Conservation (phyloP, 1,284 basidiomycete species). For the Mrakiaceae sp. region DNA sequence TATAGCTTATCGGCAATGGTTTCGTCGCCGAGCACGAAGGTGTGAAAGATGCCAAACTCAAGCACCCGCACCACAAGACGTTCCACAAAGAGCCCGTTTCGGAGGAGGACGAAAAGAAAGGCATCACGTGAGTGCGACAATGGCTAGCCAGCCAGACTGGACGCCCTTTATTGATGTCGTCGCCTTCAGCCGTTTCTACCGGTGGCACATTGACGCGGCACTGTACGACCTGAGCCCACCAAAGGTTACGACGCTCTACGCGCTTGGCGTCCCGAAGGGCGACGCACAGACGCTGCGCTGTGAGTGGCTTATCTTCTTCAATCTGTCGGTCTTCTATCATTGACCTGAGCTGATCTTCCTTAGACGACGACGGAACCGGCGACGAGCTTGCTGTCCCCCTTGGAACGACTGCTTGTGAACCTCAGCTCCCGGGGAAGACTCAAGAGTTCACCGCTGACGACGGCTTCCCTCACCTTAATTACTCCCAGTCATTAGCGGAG, state of each 20-base stretch:
- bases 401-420: constrained; percentile 61
- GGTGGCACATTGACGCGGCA: constrained; percentile 67
- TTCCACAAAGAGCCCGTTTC: constrained; percentile 79
- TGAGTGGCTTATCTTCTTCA: neutral
- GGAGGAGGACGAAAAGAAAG: constrained; percentile 60
- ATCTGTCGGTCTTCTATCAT: neutral
- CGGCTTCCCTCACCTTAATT: constrained; percentile 15
- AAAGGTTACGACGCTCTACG: constrained; percentile 78
- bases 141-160: too few species aligned
- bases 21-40: constrained; percentile 64
- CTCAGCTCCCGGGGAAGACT: constrained; percentile 38
- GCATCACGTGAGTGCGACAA: constrained; percentile 42
- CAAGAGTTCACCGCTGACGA: constrained; percentile 4
- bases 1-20: constrained; percentile 60
- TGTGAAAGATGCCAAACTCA: constrained; percentile 44
- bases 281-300: constrained; percentile 53
- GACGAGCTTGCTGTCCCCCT: constrained; percentile 71
- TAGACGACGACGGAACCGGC: constrained; percentile 72
- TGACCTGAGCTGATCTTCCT: neutral
- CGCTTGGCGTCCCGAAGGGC: constrained; percentile 60
- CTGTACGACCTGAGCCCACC: constrained; percentile 72
- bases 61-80: constrained; percentile 72
- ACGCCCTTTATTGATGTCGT: neutral
- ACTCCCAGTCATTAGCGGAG: constrained; percentile 43
- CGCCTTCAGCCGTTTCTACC: neutral